Evolutionary conservation across 2,329 filamentous ascomycete species (phyloP), one percentile per base, ranked within the genome.

Genomic region (Calonectria crousiana): DNA sequence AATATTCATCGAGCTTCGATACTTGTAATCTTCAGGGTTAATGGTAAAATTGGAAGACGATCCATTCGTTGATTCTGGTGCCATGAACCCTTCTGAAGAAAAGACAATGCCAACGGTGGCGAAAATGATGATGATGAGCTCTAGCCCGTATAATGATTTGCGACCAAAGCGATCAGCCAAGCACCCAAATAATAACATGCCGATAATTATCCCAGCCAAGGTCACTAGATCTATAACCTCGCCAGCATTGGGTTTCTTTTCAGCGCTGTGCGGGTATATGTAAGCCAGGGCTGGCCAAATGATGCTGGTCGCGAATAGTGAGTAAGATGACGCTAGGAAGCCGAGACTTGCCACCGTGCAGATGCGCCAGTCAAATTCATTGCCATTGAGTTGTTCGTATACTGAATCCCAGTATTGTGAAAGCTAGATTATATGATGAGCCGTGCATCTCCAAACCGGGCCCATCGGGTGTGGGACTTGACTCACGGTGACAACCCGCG

Each of bases 301-400:
- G 51, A 82, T 76, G 56, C 81, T 82, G 8, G 76, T 81, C 20
- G 81, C 76, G 71, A 83, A 81, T 2, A 83, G 67, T 67, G 79
- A 80, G 71, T 80, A 83, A 18, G 81, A 82, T 2, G 81, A 80
- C 3, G 81, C 79, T 14, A 83, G 72, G 70, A 82, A 83, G 11
- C 82, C 82, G 2, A 77, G 77, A 11, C 77, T 75, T 6, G 78
- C 80, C 11, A 80, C 81, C 23, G 76, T 74, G 71, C 78, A 82
- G 64, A 83, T 77, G 18, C 67, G 72, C 72, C 70, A 79, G 36
- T 79, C 79, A 69, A 82, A 82, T 20, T 79, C 80, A 34, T 75
- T 76, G 36, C 77, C 69, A 36, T 78, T 72, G 16, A 78, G 65
- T 26, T 41, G 47, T 10, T 28, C 23, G 5, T 67, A 67, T 2